Evolutionary conservation across 768 basidiomycete genomes (phyloP).

Genomic region (Cystofilobasidium ferigula): DNA sequence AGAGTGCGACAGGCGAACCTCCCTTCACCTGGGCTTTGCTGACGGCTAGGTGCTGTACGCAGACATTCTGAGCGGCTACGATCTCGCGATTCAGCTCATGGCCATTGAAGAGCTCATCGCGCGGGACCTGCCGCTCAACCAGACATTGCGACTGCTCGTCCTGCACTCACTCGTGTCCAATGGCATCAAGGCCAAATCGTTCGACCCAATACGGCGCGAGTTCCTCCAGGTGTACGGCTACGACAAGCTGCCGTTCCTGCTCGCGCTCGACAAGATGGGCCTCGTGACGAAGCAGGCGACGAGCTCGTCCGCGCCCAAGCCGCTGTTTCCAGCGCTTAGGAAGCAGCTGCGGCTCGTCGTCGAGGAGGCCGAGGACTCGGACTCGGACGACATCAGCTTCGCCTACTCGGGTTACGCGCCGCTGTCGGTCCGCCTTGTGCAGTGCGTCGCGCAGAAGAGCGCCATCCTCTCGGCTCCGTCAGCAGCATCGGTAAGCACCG

Average conservation of each 20-base stretch:
- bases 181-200: constrained; percentile 71
- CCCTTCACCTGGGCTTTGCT: not conserved
- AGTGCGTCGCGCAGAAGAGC: constrained; percentile 84
- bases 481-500: too few species aligned
- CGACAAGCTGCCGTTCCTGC: constrained; percentile 18
- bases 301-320: constrained; percentile 37
- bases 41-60: not conserved
- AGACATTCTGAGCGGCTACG: constrained; percentile 93
- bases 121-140: constrained; percentile 70
- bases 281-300: not conserved
- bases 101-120: constrained; percentile 84
- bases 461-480: constrained; percentile 50
- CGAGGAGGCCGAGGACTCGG: constrained; percentile 55
- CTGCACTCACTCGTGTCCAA: constrained; percentile 72
- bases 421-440: constrained; percentile 77
- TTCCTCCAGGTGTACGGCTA: constrained; percentile 56
- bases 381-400: constrained; percentile 85
- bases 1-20: constrained; percentile 75
- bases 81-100: constrained; percentile 63
- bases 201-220: constrained; percentile 84
- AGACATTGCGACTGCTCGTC: constrained; percentile 67
- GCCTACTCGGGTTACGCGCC: constrained; percentile 97
- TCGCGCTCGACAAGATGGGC: constrained; percentile 6
- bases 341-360: constrained; percentile 84
- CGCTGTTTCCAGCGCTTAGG: constrained; percentile 51